Base-by-base conservation (phyloP, 257 asterid species). In the Thymus quinquecostatus region DNA sequence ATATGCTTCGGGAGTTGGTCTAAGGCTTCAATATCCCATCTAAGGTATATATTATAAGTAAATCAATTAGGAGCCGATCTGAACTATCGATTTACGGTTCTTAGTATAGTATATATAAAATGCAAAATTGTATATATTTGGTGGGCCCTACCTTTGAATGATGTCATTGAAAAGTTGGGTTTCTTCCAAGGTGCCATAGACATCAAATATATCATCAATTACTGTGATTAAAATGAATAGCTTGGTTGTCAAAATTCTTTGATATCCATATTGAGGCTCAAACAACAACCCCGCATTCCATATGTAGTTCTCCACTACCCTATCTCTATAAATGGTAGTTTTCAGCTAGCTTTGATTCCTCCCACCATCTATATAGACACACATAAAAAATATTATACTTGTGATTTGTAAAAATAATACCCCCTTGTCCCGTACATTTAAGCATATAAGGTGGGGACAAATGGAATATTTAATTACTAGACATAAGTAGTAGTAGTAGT, bases 281-380 rank as follows among this genome's bases (percentile, higher is more conserved):
- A 60, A 78, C 13, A 65, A 14, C 49, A 53, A 33, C 2, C 87
- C 87, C 1, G 61, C 10, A 28, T 66, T 79, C 87, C 85, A 78
- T 0, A 80, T 28, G 69, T 78, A 86, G 34, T 44, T 47, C 75
- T 86, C 89, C 76, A 82, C 83, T 34, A 84, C 28, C 30, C 87
- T 80, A 75, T 86, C 86, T 79, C 89, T 78, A 80, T 85, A 75
- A 86, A 84, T 8, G 83, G 80, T 47, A 84, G 32, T 45, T 72
- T 3, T 84, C 78, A 9, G 78, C 79, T 1, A 86, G 41, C n/a
- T 68, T 0, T 5, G 82, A 75, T 50, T 69, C 47, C 40, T 73
- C 63, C 89, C 92, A 86, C 92, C 92, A 84, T 70, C 92, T 80
- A 70, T 3, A 12, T 60, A 21, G 21, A 21, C 8, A 60, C 41